These are phyloP conservation scores for Globisporangium heterothallicum DNA, from an alignment of 352 stramenopile species.

Conservation along the genomic window DNA sequence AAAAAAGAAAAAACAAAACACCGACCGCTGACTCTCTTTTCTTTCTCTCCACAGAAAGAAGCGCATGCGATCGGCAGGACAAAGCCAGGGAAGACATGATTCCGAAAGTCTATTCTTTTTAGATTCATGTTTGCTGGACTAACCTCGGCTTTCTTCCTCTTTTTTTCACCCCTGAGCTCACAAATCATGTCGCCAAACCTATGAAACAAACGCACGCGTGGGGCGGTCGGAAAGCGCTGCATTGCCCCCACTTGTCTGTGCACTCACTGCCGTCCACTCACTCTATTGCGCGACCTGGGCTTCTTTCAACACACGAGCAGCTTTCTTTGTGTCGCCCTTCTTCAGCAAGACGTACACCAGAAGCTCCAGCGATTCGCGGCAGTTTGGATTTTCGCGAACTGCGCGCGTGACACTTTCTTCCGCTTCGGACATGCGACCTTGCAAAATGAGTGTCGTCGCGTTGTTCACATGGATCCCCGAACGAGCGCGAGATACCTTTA, in stretches of 20 bases:
- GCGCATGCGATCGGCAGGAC: no score
- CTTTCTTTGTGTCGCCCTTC: conserved; percentile 87
- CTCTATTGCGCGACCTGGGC: conserved; percentile 62
- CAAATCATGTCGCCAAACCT: neutral
- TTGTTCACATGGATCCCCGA: conserved; percentile 85
- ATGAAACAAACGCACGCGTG: conserved; percentile 3
- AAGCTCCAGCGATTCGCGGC: conserved; percentile 76
- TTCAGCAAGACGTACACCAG: conserved; percentile 87
- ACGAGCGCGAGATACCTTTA: conserved; percentile 54
- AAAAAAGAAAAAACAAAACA: neutral
- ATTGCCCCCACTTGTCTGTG: neutral
- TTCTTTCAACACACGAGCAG: conserved; percentile 81
- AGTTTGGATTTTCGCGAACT: conserved; percentile 76
- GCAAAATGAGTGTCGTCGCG: conserved; percentile 68
- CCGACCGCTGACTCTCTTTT: no score
- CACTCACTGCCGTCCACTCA: neutral
- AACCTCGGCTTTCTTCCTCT: neutral
- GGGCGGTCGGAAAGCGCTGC: neutral
- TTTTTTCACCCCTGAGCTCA: no score
- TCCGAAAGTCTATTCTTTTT: neutral
- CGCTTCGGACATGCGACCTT: conserved; percentile 63
- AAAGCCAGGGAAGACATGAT: neutral
- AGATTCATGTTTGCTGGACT: neutral
- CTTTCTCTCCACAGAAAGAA: no score
- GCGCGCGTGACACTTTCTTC: conserved; percentile 82